phyloP scores from a whole-genome alignment of 805 yeast species.

The Zygosaccharomyces bailii region DNA sequence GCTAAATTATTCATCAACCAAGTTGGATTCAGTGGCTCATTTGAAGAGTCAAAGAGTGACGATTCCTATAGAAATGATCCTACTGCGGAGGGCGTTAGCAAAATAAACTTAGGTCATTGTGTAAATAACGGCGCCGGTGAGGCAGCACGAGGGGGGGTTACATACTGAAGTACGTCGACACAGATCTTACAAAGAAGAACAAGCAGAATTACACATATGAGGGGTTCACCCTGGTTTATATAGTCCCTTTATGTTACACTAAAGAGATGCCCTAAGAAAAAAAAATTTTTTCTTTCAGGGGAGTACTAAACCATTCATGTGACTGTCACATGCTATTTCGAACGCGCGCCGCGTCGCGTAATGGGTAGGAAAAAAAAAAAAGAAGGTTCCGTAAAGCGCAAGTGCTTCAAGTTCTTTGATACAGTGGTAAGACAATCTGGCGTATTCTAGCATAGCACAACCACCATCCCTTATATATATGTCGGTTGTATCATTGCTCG shows the following conservation, averaged over 20 bases:
- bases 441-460: background rate
- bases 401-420: background rate
- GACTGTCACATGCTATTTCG: background rate
- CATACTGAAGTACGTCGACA: constrained; percentile 96
- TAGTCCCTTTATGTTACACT: background rate
- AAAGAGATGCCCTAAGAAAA: background rate
- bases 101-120: too few relatives aligned
- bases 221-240: too few relatives aligned
- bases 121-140: too few relatives aligned
- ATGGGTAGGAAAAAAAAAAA: background rate
- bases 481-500: constrained; percentile 92
- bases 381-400: background rate
- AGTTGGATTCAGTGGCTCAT: constrained; percentile 99
- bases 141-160: constrained; percentile 37
- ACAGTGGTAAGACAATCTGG: background rate
- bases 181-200: constrained; percentile 32
- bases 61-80: constrained; percentile 99
- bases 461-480: constrained; percentile 36
- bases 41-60: constrained; percentile 98
- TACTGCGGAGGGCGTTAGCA: constrained; percentile 57
- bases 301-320: too few relatives aligned
- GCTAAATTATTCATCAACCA: constrained; percentile 94
- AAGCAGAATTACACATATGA: background rate
- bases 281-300: too few relatives aligned
- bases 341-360: background rate